Evolutionary conservation across 148 eudicot genomes (phyloP), one percentile per base, ranked within the genome.

Genomic region (Chenopodium berlandieri): DNA sequence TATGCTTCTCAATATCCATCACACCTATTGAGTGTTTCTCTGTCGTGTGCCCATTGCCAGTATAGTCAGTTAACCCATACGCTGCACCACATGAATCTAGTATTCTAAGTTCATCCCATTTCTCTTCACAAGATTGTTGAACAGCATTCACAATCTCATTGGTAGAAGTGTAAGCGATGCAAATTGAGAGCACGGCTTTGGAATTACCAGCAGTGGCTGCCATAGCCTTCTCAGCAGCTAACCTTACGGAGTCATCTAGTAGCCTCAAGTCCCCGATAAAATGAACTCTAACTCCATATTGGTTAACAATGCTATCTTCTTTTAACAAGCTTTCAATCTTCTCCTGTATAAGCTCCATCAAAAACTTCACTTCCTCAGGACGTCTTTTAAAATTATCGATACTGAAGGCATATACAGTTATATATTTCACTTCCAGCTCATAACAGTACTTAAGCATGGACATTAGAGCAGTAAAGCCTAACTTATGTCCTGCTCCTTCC

Each of bases 71-170:
- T 73, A 70, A 67, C 32, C 87, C 88, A 75, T 83, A 74, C n/a
- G 83, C 81, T 9, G 56, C 74, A n/a, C 84, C 83, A 78, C 79
- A 81, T 47, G 86, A 81, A 78, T 83, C 82, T 37, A 81, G 52
- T 27, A 56, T 70, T 73, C 80, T 80, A 20, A 75, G 64, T 44
- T 88, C 90, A 72, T 84, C 86, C 89, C 83, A 68, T 79, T 90
- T 91, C 84, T 90, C 92, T 80, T 88, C 80, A 79, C 89, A 90
- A 73, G 90, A 84, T 82, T 83, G 85, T 77, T 88, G 79, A 79
- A 85, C 90, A n/a, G 91, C 92, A 81, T 89, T 92, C 62, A 85
- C 48, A 52, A 93, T 93, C 89, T 93, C 97, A 72, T 91, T 90
- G 12, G 90, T 90, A 27, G 94, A 91, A 56, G 92, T 90, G 78